Conservation (phyloP, 163 green algal genomes). For the Scenedesmus sp. region DNA sequence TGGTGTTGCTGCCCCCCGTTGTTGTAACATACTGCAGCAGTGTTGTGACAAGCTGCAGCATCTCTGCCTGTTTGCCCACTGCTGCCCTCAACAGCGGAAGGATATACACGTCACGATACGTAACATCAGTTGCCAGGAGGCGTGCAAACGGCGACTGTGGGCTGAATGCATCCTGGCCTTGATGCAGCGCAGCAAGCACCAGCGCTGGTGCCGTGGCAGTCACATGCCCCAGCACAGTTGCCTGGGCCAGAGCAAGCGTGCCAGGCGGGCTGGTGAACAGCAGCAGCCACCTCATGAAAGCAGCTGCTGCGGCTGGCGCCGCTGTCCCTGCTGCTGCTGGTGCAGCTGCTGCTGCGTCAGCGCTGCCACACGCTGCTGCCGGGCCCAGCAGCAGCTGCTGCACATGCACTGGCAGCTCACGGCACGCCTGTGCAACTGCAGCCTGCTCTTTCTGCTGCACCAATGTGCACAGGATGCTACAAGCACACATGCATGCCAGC, state of each 20-base stretch:
- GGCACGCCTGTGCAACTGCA: not conserved
- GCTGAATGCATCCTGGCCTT: not conserved
- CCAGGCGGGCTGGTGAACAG: too few species aligned
- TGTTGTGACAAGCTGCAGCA: not conserved
- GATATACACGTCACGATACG: not conserved
- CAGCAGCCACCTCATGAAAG: not conserved
- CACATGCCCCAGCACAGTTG: not conserved
- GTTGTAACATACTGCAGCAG: not conserved
- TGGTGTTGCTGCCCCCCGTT: not conserved
- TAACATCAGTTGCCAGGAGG: not conserved
- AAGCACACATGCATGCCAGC: not conserved
- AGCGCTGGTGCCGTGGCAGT: not conserved
- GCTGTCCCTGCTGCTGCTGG: too few species aligned
- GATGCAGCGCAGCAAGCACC: not conserved
- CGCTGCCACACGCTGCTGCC: too few species aligned
- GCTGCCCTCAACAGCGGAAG: not conserved
- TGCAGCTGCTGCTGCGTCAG: too few species aligned
- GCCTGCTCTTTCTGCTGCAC: not conserved
- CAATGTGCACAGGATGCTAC: not conserved
- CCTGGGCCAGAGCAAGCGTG: too few species aligned
- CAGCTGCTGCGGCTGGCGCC: not conserved
- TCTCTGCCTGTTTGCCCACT: not conserved
- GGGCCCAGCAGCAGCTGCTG: not conserved
- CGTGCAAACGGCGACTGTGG: not conserved
- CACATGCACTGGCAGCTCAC: not conserved